These are phyloP conservation scores for Gentiana dahurica DNA, from an alignment of 257 asterid species.

Conservation along the genomic window DNA sequence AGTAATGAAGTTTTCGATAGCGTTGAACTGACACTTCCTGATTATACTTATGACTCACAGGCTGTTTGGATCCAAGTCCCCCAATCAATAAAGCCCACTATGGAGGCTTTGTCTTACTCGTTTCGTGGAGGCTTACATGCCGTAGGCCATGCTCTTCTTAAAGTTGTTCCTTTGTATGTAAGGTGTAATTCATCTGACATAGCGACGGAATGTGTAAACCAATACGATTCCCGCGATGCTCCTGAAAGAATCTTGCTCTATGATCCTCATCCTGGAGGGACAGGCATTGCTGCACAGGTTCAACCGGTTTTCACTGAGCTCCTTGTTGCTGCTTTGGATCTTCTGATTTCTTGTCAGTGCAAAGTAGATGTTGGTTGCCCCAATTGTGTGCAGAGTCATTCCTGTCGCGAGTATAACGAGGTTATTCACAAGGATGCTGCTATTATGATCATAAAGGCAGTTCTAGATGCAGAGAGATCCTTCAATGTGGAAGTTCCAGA, in stretches of 20 bases:
- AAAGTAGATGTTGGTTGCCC: conserved; percentile 83
- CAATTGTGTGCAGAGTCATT: conserved; percentile 61
- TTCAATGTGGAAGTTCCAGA: conserved; percentile 13
- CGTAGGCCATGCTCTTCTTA: conserved; percentile 88
- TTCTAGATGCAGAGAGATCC: conserved; percentile 47
- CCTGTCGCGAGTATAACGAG: conserved; percentile 79
- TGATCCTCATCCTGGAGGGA: conserved; percentile 95
- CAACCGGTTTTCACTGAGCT: conserved; percentile 67
- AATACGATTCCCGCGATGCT: conserved; percentile 56
- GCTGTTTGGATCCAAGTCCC: conserved; percentile 98
- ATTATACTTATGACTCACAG: conserved; percentile 76
- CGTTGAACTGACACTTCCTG: conserved; percentile 86
- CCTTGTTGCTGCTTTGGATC: conserved; percentile 70
- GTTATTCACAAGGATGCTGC: conserved; percentile 94
- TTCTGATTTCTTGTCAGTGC: conserved; percentile 75
- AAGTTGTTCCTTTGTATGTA: conserved; percentile 80
- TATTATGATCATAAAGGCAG: conserved; percentile 74
- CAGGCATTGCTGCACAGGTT: conserved; percentile 86
- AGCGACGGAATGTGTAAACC: conserved; percentile 88
- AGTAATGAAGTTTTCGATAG: conserved; percentile 79
- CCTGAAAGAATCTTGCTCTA: conserved; percentile 92
- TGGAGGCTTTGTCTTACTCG: conserved; percentile 42
- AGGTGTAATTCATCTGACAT: conserved; percentile 79
- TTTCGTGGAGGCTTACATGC: conserved; percentile 93
- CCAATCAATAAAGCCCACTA: conserved; percentile 53